phyloP scores from a whole-genome alignment of 2,329 filamentous ascomycete species.

The Westerdykella ornata region DNA sequence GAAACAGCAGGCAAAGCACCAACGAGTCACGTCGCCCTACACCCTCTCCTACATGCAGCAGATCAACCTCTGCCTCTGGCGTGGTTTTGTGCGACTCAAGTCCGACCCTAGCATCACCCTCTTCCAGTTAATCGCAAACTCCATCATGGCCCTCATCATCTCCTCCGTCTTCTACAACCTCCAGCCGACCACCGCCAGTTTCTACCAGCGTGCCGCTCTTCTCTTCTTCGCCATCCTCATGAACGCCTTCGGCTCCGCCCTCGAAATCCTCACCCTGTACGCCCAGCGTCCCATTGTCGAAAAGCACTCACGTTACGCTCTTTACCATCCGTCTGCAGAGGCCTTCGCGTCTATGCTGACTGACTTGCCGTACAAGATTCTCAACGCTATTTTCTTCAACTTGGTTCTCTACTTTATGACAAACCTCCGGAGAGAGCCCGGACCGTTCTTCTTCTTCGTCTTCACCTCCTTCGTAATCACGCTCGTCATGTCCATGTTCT shows the following conservation, averaged over 20 bases:
- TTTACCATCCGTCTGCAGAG: conserved; percentile 86
- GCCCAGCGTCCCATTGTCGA: conserved; percentile 87
- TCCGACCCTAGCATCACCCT: conserved; percentile 72
- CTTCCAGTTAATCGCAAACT: conserved; percentile 63
- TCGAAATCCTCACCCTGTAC: conserved; percentile 82
- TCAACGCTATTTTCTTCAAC: conserved; percentile 72
- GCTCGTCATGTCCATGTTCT: conserved; percentile 77
- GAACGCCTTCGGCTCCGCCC: conserved; percentile 73
- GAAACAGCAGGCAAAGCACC: conserved; percentile 43
- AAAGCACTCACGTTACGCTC: conserved; percentile 77
- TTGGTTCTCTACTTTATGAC: conserved; percentile 81
- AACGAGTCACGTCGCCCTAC: conserved; percentile 67
- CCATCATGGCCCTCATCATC: conserved; percentile 69
- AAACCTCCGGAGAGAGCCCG: conserved; percentile 65
- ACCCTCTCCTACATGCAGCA: conserved; percentile 74
- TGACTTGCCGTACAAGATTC: conserved; percentile 76
- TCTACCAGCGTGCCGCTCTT: conserved; percentile 71
- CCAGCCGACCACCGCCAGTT: conserved; percentile 57
- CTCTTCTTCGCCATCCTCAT: conserved; percentile 84
- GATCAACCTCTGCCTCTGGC: conserved; percentile 69
- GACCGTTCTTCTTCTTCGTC: conserved; percentile 79
- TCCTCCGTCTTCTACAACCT: conserved; percentile 74
- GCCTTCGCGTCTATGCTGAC: conserved; percentile 80
- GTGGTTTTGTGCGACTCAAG: conserved; percentile 68
- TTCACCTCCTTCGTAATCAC: conserved; percentile 68